phyloP scores from a whole-genome alignment of 495 filamentous ascomycete genomes.

The Margaritispora aquatica region DNA sequence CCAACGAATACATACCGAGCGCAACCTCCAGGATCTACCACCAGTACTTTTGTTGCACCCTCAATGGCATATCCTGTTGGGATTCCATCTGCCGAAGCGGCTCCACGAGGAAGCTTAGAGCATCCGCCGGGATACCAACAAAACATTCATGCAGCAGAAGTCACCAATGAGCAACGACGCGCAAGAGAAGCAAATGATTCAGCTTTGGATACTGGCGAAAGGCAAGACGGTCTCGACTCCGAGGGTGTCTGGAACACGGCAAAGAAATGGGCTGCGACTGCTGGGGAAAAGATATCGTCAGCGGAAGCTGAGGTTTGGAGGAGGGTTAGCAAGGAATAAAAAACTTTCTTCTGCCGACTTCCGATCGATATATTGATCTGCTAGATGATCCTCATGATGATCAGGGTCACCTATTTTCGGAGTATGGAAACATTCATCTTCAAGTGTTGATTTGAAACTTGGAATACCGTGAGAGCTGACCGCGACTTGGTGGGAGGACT shows the following conservation, averaged over 20 bases:
- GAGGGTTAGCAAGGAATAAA: conserved; percentile 36
- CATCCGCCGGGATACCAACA: conserved; percentile 45
- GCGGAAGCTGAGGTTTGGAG: conserved; percentile 53
- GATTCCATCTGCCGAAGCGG: conserved; percentile 6
- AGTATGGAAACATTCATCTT: background rate
- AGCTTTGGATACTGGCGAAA: background rate
- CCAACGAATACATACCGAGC: conserved; percentile 11
- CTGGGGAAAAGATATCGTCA: conserved; percentile 44
- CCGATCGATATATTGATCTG: conserved; percentile 6
- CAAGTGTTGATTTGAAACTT: background rate
- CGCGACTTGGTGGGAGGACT: background rate
- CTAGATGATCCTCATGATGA: background rate
- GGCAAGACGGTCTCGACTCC: background rate
- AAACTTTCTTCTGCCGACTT: background rate
- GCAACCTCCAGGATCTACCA: conserved; percentile 20
- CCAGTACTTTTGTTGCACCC: conserved; percentile 17
- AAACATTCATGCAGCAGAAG: conserved; percentile 37
- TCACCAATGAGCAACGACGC: conserved; percentile 24
- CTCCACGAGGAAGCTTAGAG: conserved; percentile 27
- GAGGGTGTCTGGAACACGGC: conserved; percentile 37
- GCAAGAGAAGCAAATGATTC: conserved; percentile 14
- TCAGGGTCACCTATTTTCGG: background rate
- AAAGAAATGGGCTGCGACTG: conserved; percentile 44
- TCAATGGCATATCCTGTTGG: conserved; percentile 19
- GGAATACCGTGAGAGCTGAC: background rate